These are phyloP conservation scores for Sisymbrium altissimum DNA, from an alignment of 345 rosid genomes.

Conservation along the genomic window DNA sequence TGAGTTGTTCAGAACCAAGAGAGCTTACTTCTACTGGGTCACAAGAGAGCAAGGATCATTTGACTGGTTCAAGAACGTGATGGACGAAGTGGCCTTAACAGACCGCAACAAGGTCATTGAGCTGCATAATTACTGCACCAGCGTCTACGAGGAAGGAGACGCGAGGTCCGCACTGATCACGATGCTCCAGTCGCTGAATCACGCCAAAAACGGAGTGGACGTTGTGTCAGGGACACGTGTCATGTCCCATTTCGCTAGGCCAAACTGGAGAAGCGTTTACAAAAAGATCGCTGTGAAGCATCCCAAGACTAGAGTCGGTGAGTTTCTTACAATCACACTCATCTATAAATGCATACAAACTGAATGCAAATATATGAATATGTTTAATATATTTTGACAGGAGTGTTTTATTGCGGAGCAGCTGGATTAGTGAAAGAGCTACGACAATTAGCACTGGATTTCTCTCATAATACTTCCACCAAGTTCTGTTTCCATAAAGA, in stretches of 20 bases:
- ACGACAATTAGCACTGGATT: conserved; percentile 49
- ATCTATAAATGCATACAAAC: not conserved
- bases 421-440: conserved; percentile 56
- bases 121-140: conserved; percentile 75
- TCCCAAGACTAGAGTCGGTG: conserved; percentile 58
- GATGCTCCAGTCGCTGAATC: conserved; percentile 73
- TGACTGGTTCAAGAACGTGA: conserved; percentile 83
- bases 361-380: not conserved
- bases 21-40: conserved; percentile 87
- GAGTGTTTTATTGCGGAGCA: conserved; percentile 70
- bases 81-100: conserved; percentile 65
- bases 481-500: conserved; percentile 70
- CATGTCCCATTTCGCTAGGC: conserved; percentile 76
- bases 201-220: conserved; percentile 72
- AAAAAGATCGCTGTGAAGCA: conserved; percentile 59
- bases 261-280: conserved; percentile 70
- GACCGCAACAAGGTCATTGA: conserved; percentile 71
- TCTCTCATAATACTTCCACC: conserved; percentile 61
- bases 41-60: conserved; percentile 87
- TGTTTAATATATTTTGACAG: conserved; percentile 26
- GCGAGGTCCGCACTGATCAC: conserved; percentile 77
- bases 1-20: conserved; percentile 58
- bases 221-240: conserved; percentile 81
- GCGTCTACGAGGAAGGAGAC: conserved; percentile 87
- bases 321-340: conserved; percentile 15